Percentiles rank a stretch among this genome's conserved stretches.
Conservation (phyloP, 768 basidiomycete genomes). For the Pulveroboletus sp. region DNA sequence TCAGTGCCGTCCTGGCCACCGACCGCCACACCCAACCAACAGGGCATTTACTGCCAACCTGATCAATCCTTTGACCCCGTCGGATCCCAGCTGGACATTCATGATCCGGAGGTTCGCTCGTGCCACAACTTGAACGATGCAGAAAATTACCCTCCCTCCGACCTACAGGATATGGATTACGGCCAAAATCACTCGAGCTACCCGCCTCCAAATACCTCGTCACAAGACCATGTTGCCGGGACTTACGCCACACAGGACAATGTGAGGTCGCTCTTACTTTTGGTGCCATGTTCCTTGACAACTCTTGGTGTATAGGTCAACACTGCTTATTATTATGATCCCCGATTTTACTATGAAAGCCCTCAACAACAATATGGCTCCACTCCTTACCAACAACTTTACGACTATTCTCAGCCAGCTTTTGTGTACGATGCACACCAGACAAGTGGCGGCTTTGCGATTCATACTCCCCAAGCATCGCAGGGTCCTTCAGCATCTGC, state of each 20-base stretch:
- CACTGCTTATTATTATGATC: background rate
- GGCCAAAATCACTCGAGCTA: background rate
- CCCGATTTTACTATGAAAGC: too few species aligned
- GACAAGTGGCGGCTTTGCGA: background rate
- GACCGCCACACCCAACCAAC: background rate
- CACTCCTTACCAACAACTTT: background rate
- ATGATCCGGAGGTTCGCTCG: conserved; percentile 6
- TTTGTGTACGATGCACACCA: background rate
- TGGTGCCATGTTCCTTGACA: background rate
- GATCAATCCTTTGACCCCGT: conserved; percentile 1
- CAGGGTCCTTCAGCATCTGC: background rate
- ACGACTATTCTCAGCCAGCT: background rate
- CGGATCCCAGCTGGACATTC: background rate
- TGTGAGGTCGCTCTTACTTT: conserved; percentile 1
- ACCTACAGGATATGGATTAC: conserved; percentile 8
- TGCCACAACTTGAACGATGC: conserved; percentile 2
- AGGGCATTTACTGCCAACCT: conserved; percentile 1
- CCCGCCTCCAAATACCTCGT: background rate
- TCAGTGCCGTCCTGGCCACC: conserved; percentile 3
- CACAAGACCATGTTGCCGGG: background rate
- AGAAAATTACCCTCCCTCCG: background rate
- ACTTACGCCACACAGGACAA: conserved; percentile 3
- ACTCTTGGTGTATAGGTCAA: conserved; percentile 3
- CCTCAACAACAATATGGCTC: background rate
- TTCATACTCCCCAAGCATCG: background rate